Conservation (phyloP, 164 flowering plant species). For the Houttuynia cordata region DNA sequence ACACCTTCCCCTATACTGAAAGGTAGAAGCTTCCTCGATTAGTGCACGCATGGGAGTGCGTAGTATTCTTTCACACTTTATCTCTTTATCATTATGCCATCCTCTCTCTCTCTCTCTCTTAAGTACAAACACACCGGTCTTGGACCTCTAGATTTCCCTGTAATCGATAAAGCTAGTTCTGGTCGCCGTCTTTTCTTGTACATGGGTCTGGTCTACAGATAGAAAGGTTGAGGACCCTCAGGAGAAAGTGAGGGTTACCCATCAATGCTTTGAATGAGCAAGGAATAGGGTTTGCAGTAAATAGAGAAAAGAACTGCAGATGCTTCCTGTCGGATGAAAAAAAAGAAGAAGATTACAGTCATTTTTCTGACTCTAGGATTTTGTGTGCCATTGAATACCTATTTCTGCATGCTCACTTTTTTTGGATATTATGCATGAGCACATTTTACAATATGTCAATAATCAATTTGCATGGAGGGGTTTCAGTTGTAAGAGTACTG, state of each 20-base stretch:
- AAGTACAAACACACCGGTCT: slow-evolving; percentile 1
- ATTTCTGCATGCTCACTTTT: slow-evolving; percentile 10
- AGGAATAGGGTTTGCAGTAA: slow-evolving; percentile 11
- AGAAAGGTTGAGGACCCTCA: neutral
- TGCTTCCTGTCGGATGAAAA: slow-evolving; percentile 39
- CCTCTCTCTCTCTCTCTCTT: neutral
- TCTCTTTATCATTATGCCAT: slow-evolving; percentile 12
- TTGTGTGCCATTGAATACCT: slow-evolving; percentile 11
- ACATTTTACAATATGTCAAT: slow-evolving; percentile 6
- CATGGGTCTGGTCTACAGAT: slow-evolving; percentile 3
- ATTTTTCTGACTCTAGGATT: neutral
- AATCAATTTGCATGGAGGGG: slow-evolving; percentile 16
- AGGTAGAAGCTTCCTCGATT: slow-evolving; percentile 17
- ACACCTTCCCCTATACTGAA: slow-evolving; percentile 19
- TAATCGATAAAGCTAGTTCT: slow-evolving; percentile 18
- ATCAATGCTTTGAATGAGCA: slow-evolving; percentile 5
- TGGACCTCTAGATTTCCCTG: slow-evolving; percentile 13
- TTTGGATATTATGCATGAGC: too few species aligned
- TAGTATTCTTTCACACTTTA: slow-evolving; percentile 12
- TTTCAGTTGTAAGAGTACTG: slow-evolving; percentile 9
- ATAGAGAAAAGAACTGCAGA: slow-evolving; percentile 16
- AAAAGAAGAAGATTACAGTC: too few species aligned
- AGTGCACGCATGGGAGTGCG: slow-evolving; percentile 8
- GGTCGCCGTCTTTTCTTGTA: slow-evolving; percentile 9
- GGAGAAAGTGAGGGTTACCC: neutral